Percentiles rank a stretch among this genome's conserved stretches.
Evolutionary conservation across 2,329 filamentous ascomycete species (phyloP).

Genomic region (Diaporthe ilicicola): DNA sequence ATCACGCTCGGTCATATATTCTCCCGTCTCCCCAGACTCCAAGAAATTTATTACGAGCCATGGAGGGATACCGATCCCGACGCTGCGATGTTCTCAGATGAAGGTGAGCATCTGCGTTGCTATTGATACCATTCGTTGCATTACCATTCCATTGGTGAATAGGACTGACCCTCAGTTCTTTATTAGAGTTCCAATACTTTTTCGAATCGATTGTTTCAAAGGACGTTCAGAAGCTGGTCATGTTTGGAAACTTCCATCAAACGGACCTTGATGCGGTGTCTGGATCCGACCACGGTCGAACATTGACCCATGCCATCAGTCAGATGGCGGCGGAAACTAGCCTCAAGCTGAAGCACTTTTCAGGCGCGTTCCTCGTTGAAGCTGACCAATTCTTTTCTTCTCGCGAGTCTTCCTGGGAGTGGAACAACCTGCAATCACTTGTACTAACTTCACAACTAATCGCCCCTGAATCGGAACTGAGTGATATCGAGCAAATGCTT

Average conservation of each 20-base stretch:
- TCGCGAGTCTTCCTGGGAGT: slow-evolving; percentile 37
- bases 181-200: neutral
- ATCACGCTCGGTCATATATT: slow-evolving; percentile 41
- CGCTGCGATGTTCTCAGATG: slow-evolving; percentile 25
- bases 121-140: neutral
- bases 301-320: neutral
- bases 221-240: slow-evolving; percentile 31
- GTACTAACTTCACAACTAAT: slow-evolving; percentile 43
- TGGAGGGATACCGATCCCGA: slow-evolving; percentile 40
- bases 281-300: neutral
- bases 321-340: slow-evolving; percentile 35
- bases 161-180: neutral
- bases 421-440: slow-evolving; percentile 43
- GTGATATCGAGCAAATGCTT: slow-evolving; percentile 36
- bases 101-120: slow-evolving; percentile 34
- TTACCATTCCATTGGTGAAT: slow-evolving; percentile 27
- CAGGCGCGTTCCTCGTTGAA: slow-evolving; percentile 42
- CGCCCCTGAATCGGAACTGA: slow-evolving; percentile 33
- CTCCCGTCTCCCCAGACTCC: slow-evolving; percentile 41
- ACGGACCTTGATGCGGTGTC: neutral
- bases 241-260: slow-evolving; percentile 31
- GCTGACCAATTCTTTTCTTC: slow-evolving; percentile 42
- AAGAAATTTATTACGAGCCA: slow-evolving; percentile 43
- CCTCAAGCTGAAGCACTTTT: slow-evolving; percentile 41
- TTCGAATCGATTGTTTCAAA: slow-evolving; percentile 27